A percentile compares a stretch with the other conserved stretches of the same genome.
phyloP scores from a whole-genome alignment of 164 flowering plant species.

The Hamamelis virginiana region DNA sequence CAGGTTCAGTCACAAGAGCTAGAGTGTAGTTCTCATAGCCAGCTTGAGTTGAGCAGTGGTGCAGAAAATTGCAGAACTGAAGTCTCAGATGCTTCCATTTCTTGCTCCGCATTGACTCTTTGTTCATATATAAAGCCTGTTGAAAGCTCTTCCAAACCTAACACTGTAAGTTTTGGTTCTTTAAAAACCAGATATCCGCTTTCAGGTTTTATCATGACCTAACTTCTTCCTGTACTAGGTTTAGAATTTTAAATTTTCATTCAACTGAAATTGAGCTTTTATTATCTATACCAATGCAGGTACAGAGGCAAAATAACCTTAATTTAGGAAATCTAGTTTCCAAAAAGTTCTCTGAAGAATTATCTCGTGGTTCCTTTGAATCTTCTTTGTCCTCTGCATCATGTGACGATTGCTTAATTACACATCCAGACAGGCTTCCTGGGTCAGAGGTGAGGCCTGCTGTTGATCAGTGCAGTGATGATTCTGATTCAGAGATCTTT shows the following conservation, averaged over 20 bases:
- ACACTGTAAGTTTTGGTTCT: constrained; percentile 40
- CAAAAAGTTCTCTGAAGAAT: constrained; percentile 26
- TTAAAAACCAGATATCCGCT: neutral
- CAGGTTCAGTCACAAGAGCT: constrained; percentile 13
- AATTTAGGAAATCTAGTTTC: constrained; percentile 15
- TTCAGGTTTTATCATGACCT: neutral
- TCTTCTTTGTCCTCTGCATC: constrained; percentile 28
- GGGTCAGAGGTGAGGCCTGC: constrained; percentile 19
- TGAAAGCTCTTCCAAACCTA: constrained; percentile 16
- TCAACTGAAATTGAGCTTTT: neutral
- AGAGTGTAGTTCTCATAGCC: constrained; percentile 12
- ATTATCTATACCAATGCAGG: constrained; percentile 12
- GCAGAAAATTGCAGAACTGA: constrained; percentile 18
- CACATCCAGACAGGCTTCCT: constrained; percentile 13
- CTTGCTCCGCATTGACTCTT: constrained; percentile 35
- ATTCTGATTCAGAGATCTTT: constrained; percentile 75
- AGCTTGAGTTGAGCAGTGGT: neutral
- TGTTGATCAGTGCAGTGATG: constrained; percentile 46
- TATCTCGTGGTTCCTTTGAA: constrained; percentile 21
- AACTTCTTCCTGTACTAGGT: neutral
- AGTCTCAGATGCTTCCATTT: constrained; percentile 28
- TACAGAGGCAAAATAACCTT: constrained; percentile 21
- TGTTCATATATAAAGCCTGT: constrained; percentile 23
- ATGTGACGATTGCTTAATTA: constrained; percentile 20
- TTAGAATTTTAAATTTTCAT: neutral